Evolutionary conservation across 805 yeast species (phyloP), one percentile per base, ranked within the genome.

Genomic region (Candida ponderosae): DNA sequence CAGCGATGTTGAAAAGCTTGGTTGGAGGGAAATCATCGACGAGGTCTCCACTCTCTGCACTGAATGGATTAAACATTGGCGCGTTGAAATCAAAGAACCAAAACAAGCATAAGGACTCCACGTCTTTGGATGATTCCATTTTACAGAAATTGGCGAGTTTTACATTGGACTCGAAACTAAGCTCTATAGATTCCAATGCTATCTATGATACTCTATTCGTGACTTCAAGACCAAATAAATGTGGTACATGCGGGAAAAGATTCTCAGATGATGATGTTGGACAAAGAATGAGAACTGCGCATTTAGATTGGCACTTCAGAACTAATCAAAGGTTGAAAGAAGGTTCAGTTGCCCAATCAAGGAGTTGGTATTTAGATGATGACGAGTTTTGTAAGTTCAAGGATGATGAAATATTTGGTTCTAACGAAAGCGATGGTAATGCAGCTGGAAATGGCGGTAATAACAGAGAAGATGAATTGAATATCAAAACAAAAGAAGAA

Each of bases 281-380:
- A 14, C 62, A 59, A 29, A 59, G 59, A 6, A 60, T 62, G 34
- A 72, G 73, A 40, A 74, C 79, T 36, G 68, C 74, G 15, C 98
- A 93, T 60, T 63, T 87, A 46, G 98, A 90, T 59, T 90, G 97
- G 97, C 97, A 90, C 65, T 88, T 87, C 65, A 74, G 97, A 49
- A 82, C 86, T 32, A 90, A 87, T 58, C 86, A 85, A 55, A 79
- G 82, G 50, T 65, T 84, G 34, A 74, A 76, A 32, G 72, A 68
- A 39, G 72, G 73, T 21, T 53, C 56, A 20, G 45, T 53, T 30
- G 78, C 81, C 32, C 89, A 84, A 54, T 79, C 85, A 31, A 66
- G 97, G 49, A 72, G 79, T 47, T 89, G 95, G 95, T 89, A 79
- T 56, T 60, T 88, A 41, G 78, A 76, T 43, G 82, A 76, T 43